These are phyloP conservation scores for Candida easanensis DNA, from an alignment of 805 yeast genomes.

Conservation along the genomic window DNA sequence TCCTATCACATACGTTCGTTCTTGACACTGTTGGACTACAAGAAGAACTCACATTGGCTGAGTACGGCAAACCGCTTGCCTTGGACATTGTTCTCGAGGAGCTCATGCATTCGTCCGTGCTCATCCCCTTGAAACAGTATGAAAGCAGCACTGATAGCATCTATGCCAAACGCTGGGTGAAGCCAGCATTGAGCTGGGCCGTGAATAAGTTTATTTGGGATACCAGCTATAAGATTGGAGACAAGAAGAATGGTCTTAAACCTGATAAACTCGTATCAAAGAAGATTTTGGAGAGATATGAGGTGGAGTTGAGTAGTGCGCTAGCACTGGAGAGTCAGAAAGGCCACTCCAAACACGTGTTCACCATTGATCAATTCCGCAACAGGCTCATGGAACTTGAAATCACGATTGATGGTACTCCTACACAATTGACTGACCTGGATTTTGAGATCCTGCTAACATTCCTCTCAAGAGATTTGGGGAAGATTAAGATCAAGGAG, in stretches of 20 bases:
- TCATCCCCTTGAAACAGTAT: slow-evolving; percentile 29
- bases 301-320: slow-evolving; percentile 8
- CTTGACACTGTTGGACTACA: slow-evolving; percentile 27
- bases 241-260: slow-evolving; percentile 16
- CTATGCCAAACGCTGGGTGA: slow-evolving; percentile 23
- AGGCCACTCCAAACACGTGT: slow-evolving; percentile 12
- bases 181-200: slow-evolving; percentile 24
- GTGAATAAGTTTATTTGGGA: slow-evolving; percentile 23
- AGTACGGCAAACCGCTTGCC: slow-evolving; percentile 35
- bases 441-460: slow-evolving; percentile 23
- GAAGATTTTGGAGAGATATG: slow-evolving; percentile 17
- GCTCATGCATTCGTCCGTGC: slow-evolving; percentile 27
- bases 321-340: neutral
- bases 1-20: slow-evolving; percentile 19
- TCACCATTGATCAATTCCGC: slow-evolving; percentile 15
- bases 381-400: slow-evolving; percentile 5
- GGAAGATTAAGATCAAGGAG: slow-evolving; percentile 15
- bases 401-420: slow-evolving; percentile 4
- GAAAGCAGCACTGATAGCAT: slow-evolving; percentile 17
- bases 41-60: slow-evolving; percentile 26
- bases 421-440: slow-evolving; percentile 12
- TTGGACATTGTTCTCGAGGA: slow-evolving; percentile 35
- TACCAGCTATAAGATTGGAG: slow-evolving; percentile 22
- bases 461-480: slow-evolving; percentile 22
- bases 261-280: slow-evolving; percentile 21